phyloP scores from a whole-genome alignment of 2,329 filamentous ascomycete species.

The Aspergillus sp. region DNA sequence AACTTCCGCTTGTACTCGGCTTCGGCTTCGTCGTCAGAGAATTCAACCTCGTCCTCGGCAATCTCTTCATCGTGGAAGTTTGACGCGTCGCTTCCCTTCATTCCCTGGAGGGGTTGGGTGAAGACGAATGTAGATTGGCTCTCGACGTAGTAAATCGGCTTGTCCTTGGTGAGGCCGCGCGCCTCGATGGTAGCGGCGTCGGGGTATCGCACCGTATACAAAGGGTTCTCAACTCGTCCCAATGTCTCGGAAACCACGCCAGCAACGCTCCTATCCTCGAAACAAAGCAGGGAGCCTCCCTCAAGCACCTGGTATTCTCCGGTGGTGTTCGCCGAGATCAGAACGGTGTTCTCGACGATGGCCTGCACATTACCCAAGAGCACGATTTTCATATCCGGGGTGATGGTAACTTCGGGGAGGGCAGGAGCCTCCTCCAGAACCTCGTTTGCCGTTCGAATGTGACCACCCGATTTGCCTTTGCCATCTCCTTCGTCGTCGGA shows the following conservation, averaged over 20 bases:
- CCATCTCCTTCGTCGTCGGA: constrained; percentile 73
- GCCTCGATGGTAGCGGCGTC: constrained; percentile 66
- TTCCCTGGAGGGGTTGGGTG: constrained; percentile 72
- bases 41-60: constrained; percentile 82
- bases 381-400: constrained; percentile 71
- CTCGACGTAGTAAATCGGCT: constrained; percentile 75
- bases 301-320: constrained; percentile 86
- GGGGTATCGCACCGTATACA: constrained; percentile 79
- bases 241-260: constrained; percentile 83
- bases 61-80: constrained; percentile 95
- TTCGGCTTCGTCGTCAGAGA: constrained; percentile 95
- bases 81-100: constrained; percentile 90
- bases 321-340: constrained; percentile 75
- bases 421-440: constrained; percentile 60
- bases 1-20: constrained; percentile 71
- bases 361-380: constrained; percentile 73
- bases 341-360: constrained; percentile 73
- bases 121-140: constrained; percentile 81
- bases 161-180: constrained; percentile 66
- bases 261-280: constrained; percentile 70
- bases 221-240: constrained; percentile 78
- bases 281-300: constrained; percentile 78
- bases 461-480: constrained; percentile 45
- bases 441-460: constrained; percentile 82
- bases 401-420: constrained; percentile 77